phyloP scores from a whole-genome alignment of 2,329 filamentous ascomycete genomes.

The Pochonia chlamydosporia region DNA sequence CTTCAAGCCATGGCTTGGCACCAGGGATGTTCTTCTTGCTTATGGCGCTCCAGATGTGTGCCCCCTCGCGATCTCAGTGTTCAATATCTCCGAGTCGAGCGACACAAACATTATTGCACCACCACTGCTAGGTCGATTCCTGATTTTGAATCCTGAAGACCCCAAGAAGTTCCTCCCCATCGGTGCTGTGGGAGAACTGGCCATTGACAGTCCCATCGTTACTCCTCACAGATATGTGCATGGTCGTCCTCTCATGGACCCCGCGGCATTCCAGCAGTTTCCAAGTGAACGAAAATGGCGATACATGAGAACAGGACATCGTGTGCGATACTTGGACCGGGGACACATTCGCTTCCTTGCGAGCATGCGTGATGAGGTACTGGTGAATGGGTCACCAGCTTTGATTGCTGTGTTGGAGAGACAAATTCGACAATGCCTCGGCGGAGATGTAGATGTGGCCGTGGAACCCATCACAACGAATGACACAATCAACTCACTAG shows the following conservation, averaged over 20 bases:
- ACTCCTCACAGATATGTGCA: constrained; percentile 29
- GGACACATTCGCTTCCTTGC: constrained; percentile 44
- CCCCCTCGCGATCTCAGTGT: constrained; percentile 44
- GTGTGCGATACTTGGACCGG: constrained; percentile 41
- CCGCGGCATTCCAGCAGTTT: constrained; percentile 11
- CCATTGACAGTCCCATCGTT: constrained; percentile 46
- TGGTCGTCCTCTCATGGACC: constrained; percentile 22
- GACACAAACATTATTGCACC: constrained; percentile 38
- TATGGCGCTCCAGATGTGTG: constrained; percentile 48
- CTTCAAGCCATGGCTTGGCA: constrained; percentile 39
- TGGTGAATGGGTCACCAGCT: constrained; percentile 32
- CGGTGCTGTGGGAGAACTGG: constrained; percentile 51
- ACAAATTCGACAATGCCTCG: constrained; percentile 40
- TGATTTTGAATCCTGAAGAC: constrained; percentile 48
- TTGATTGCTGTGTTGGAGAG: constrained; percentile 40
- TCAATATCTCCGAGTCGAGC: constrained; percentile 31
- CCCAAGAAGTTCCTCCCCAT: constrained; percentile 44
- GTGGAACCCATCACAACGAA: constrained; percentile 42
- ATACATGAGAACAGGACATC: constrained; percentile 46
- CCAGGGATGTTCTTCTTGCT: constrained; percentile 40
- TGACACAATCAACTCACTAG: constrained; percentile 35
- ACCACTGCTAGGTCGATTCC: constrained; percentile 43
- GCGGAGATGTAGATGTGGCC: constrained; percentile 40
- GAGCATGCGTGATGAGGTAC: constrained; percentile 34
- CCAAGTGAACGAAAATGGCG: constrained; percentile 23